A percentile compares a stretch with the other conserved stretches of the same genome.
These are phyloP conservation scores for Ustilago xerochloae DNA, from an alignment of 1,284 basidiomycete genomes.

Conservation along the genomic window DNA sequence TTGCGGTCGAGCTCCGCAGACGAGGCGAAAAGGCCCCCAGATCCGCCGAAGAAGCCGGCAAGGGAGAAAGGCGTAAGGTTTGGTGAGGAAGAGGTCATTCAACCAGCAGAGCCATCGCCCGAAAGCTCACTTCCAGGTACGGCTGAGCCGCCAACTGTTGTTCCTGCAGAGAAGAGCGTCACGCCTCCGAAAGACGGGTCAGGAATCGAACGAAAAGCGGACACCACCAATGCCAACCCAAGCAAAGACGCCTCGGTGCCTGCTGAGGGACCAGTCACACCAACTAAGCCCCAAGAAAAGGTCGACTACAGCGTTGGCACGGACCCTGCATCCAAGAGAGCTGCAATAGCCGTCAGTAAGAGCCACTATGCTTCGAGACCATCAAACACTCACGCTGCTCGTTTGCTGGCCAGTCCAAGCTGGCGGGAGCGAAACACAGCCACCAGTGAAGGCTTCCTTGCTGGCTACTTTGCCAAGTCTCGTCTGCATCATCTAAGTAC, in stretches of 20 bases:
- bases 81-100: slow-evolving; percentile 13
- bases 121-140: neutral
- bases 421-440: slow-evolving; percentile 91
- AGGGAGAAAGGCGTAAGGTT: slow-evolving; percentile 26
- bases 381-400: slow-evolving; percentile 56
- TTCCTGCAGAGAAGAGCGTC: no score
- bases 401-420: slow-evolving; percentile 53
- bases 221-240: no score
- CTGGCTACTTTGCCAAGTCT: slow-evolving; percentile 89
- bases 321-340: slow-evolving; percentile 36
- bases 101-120: neutral
- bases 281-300: slow-evolving; percentile 19
- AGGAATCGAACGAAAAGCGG: no score
- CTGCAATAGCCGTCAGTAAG: slow-evolving; percentile 24
- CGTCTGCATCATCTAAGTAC: slow-evolving; percentile 89
- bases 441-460: slow-evolving; percentile 82
- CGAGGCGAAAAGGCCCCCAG: neutral
- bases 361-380: slow-evolving; percentile 46
- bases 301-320: slow-evolving; percentile 42
- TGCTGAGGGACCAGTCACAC: slow-evolving; percentile 3
- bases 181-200: no score
- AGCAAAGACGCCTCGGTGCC: neutral
- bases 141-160: neutral
- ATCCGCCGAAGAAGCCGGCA: neutral
- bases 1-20: neutral